Conservation (phyloP, 345 rosid species). For the Cardamine resedifolia region DNA sequence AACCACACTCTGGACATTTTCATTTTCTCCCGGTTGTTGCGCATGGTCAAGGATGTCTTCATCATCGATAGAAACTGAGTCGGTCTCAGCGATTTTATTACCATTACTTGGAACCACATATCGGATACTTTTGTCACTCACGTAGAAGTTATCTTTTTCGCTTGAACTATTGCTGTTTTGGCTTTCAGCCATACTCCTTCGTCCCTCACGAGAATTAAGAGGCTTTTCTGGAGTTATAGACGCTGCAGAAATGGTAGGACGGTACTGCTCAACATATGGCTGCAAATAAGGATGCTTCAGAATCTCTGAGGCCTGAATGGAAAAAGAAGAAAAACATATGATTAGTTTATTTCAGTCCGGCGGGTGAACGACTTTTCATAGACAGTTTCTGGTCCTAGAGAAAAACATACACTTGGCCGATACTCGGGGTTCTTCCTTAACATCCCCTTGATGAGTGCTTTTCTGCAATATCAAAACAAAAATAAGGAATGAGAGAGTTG, state of each 20-base stretch:
- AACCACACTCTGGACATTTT: conserved; percentile 35
- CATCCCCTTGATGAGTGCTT: conserved; percentile 90
- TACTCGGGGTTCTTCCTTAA: conserved; percentile 95
- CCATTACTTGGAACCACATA: conserved; percentile 43
- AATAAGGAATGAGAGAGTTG: not conserved
- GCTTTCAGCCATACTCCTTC: conserved; percentile 84
- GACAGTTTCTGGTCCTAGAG: conserved; percentile 16
- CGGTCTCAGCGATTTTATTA: conserved; percentile 53
- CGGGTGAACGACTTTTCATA: conserved; percentile 20
- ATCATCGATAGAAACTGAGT: conserved; percentile 59
- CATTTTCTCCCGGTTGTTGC: conserved; percentile 49
- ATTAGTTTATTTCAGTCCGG: conserved; percentile 30
- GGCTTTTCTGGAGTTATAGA: conserved; percentile 57
- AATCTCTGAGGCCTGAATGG: conserved; percentile 82
- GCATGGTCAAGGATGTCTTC: conserved; percentile 55
- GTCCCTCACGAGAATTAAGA: conserved; percentile 44
- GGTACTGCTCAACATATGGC: conserved; percentile 78
- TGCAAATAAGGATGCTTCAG: conserved; percentile 97
- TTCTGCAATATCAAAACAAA: conserved; percentile 52
- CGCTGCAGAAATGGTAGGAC: conserved; percentile 53
- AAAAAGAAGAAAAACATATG: conserved; percentile 21
- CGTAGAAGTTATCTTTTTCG: conserved; percentile 74
- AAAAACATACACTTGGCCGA: conserved; percentile 81
- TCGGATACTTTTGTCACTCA: conserved; percentile 47
- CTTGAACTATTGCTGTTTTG: conserved; percentile 86